Conservation (phyloP, 1,284 basidiomycete genomes). For the Spongispora temasekensis region DNA sequence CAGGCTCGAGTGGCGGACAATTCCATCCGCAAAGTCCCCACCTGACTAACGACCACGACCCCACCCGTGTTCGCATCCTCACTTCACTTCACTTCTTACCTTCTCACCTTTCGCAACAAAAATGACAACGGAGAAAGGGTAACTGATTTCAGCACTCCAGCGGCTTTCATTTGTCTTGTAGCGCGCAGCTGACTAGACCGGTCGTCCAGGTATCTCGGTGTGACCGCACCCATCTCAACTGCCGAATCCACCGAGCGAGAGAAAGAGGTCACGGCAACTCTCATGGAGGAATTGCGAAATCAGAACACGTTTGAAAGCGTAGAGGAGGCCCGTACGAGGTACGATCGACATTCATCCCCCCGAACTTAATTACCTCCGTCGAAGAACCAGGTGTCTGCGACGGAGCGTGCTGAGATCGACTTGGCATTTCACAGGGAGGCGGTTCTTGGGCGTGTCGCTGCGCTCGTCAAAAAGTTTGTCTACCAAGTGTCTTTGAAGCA, state of each 20-base stretch:
- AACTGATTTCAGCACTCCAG: constrained; percentile 5
- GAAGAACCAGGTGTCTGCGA: constrained; percentile 9
- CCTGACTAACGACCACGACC: constrained; percentile 20
- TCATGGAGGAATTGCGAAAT: constrained; percentile 86
- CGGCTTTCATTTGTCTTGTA: neutral
- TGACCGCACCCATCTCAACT: constrained; percentile 92
- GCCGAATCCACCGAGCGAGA: constrained; percentile 71
- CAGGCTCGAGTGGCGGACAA: constrained; percentile 19
- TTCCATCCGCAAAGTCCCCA: constrained; percentile 7
- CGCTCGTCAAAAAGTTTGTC: constrained; percentile 94
- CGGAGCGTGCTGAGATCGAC: constrained; percentile 24
- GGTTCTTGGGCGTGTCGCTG: constrained; percentile 87
- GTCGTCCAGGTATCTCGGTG: constrained; percentile 62
- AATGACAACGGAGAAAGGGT: constrained; percentile 46
- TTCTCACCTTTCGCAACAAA: constrained; percentile 9
- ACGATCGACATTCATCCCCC: constrained; percentile 20
- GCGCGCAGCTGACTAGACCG: constrained; percentile 11
- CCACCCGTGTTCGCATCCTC: constrained; percentile 12
- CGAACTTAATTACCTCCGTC: constrained; percentile 6
- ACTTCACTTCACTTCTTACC: constrained; percentile 3
- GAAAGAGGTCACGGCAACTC: constrained; percentile 81
- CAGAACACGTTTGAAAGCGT: constrained; percentile 91
- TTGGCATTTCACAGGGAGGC: constrained; percentile 70
- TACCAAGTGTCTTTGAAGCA: constrained; percentile 76
- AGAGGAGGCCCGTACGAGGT: constrained; percentile 87